Evolutionary conservation across 73 alveolate species (phyloP).

Genomic region (Halteria grandinella): DNA sequence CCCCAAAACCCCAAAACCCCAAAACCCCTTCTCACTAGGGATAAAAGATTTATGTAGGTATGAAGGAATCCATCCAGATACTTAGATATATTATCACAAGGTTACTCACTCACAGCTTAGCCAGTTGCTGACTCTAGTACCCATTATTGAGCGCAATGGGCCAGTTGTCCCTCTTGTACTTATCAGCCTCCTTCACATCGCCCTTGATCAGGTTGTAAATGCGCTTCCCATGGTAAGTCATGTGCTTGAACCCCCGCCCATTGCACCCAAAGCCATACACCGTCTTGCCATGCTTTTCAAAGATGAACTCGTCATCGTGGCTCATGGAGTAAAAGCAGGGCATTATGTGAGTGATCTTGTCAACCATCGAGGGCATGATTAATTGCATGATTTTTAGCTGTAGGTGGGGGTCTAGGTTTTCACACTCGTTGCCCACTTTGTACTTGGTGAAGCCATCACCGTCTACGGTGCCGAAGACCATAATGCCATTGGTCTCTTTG

Average conservation of each 20-base stretch:
- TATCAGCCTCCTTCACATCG: slow-evolving; percentile 14
- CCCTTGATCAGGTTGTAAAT: slow-evolving; percentile 19
- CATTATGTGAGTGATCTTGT: slow-evolving; percentile 12
- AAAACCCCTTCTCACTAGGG: no score
- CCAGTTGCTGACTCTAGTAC: neutral
- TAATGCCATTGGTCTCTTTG: slow-evolving; percentile 14
- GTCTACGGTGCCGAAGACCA: slow-evolving; percentile 55
- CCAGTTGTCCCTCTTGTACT: neutral
- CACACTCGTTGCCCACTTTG: slow-evolving; percentile 54
- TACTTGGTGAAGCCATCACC: slow-evolving; percentile 51
- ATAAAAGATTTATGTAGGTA: no score
- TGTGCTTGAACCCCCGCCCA: slow-evolving; percentile 70
- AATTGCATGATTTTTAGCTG: slow-evolving; percentile 16
- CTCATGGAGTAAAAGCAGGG: slow-evolving; percentile 62
- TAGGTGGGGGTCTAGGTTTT: slow-evolving; percentile 36
- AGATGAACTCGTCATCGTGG: slow-evolving; percentile 45
- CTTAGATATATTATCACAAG: no score
- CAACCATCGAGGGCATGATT: slow-evolving; percentile 27
- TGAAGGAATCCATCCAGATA: no score
- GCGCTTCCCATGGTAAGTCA: slow-evolving; percentile 63
- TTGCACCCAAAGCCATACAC: slow-evolving; percentile 60
- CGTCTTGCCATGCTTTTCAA: slow-evolving; percentile 44
- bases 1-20: no score
- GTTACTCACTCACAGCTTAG: no score
- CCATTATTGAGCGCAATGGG: neutral